Base-by-base conservation (phyloP, 306 rosid species). In the Casuarina glauca region DNA sequence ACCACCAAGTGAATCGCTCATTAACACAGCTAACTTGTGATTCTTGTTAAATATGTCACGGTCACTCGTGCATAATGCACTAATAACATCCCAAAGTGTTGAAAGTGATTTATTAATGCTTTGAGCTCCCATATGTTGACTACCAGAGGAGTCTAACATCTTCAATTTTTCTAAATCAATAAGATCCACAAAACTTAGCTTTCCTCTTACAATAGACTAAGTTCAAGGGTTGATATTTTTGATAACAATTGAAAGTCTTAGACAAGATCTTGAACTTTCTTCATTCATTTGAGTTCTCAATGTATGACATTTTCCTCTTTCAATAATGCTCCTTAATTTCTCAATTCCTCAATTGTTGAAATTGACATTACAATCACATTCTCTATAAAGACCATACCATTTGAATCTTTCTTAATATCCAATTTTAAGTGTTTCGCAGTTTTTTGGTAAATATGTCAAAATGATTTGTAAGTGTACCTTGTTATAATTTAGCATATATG, bases 111-210 rank as follows among this genome's bases (percentile, higher is more conserved):
- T 93, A 81, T 95, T 95, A 76, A 95, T 95, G 78, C 99, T 95
- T 77, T 93, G 99, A 57, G 99, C 99, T 90, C 93, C 99, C 84
- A 90, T 93, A 13, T 92, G 93, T 76, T 88, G 97, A 84, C 70
- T 89, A 61, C 99, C 97, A 3, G 89, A 75, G 48, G 99, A 95
- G 17, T 97, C 97, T 5, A 97, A 95, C 86, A 92, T 95, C 85
- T 95, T 95, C 16, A 92, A 73, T 77, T 97, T 89, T 80, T 92
- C 97, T 16, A 97, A 95, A 43, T 97, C 99, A 70, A 97, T 97
- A 74, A 95, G 99, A 82, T 95, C 99, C 75, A 95, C 99, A 81
- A 95, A 95, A 85, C 99, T 95, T 77, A 95, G 81, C 97, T 95
- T 93, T 87, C 99, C 99, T 80, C 92, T 89, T 74, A 91, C 91